phyloP scores from a whole-genome alignment of 2,329 filamentous ascomycete genomes.

The Fulvia fulva region DNA sequence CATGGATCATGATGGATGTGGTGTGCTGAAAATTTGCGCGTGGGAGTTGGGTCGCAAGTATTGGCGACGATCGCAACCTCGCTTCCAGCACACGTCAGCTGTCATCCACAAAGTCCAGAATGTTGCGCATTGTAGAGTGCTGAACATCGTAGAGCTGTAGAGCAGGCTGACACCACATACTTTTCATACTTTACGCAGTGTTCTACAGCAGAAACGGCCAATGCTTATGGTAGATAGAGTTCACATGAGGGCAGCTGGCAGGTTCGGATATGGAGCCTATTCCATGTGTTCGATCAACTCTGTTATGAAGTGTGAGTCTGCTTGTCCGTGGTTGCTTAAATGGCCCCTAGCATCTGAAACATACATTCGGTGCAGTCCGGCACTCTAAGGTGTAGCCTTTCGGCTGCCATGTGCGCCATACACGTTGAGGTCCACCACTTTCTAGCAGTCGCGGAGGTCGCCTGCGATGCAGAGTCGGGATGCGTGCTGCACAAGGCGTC shows the following conservation, averaged over 20 bases:
- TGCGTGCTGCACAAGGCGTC: not conserved
- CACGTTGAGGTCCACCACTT: not conserved
- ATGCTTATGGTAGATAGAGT: not conserved
- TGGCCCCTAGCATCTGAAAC: not conserved
- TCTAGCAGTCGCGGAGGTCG: not conserved
- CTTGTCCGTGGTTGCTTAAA: not conserved
- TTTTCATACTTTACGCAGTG: not conserved
- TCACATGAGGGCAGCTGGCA: not conserved
- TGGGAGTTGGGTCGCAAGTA: slow-evolving; percentile 1
- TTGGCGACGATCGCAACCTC: slow-evolving; percentile 13
- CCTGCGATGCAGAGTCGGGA: not conserved
- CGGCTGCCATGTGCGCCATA: not conserved
- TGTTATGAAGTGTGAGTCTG: not conserved
- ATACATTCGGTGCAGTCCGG: not conserved
- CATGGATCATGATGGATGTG: not conserved
- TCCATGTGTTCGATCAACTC: not conserved
- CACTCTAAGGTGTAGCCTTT: not conserved
- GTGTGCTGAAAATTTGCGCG: slow-evolving; percentile 1
- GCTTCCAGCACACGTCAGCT: slow-evolving; percentile 13
- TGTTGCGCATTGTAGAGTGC: not conserved
- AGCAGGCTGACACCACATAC: not conserved
- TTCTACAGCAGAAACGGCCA: not conserved
- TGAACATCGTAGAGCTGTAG: not conserved
- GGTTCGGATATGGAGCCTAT: slow-evolving; percentile 2
- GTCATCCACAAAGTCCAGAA: not conserved